phyloP scores from a whole-genome alignment of 257 asterid genomes.

The Cynanchum wilfordii region DNA sequence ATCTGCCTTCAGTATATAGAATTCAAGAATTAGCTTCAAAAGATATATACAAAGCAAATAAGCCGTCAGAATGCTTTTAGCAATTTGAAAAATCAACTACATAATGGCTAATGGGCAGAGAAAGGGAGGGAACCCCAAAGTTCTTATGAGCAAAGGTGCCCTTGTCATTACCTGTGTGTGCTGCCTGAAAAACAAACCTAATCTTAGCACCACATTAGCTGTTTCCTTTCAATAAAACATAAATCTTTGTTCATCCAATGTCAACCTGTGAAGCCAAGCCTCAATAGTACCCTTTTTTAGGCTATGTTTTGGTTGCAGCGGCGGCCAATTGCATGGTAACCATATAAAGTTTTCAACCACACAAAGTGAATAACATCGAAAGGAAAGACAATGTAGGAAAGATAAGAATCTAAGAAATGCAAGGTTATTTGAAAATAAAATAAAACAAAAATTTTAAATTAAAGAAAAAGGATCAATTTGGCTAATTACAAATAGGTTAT shows the following conservation, averaged over 20 bases:
- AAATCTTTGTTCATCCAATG: background rate
- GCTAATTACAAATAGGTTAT: no score
- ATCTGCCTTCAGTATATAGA: constrained; percentile 48
- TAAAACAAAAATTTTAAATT: background rate
- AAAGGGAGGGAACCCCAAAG: background rate
- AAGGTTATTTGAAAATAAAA: background rate
- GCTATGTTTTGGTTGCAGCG: background rate
- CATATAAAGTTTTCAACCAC: background rate
- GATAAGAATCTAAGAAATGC: background rate
- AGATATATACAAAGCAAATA: background rate
- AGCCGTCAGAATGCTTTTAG: background rate
- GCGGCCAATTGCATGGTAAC: background rate
- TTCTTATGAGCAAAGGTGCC: background rate
- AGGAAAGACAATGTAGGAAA: background rate
- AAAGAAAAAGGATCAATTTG: no score
- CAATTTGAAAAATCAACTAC: background rate
- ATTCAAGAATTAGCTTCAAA: constrained; percentile 27
- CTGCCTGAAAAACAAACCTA: background rate
- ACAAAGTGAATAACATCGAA: no score
- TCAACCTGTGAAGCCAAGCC: background rate
- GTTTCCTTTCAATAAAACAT: background rate
- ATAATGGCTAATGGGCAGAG: background rate
- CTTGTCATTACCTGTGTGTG: background rate
- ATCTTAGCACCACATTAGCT: background rate
- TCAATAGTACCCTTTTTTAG: background rate